Evolutionary conservation across 768 basidiomycete genomes (phyloP).

Genomic region (Phaffia tasmanica): DNA sequence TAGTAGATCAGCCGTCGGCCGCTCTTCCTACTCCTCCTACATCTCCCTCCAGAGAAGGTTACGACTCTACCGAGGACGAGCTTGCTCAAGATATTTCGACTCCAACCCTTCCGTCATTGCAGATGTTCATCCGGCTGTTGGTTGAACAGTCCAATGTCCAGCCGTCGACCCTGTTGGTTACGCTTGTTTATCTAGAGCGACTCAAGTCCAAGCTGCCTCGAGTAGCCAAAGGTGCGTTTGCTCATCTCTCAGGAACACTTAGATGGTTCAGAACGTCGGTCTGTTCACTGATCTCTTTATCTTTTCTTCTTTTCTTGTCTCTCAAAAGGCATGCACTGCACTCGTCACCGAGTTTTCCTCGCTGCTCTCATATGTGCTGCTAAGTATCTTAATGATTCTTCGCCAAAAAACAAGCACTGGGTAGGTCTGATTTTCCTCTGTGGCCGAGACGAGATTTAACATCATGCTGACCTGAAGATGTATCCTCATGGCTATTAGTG

Average conservation of each 20-base stretch:
- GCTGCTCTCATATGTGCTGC: slow-evolving; percentile 89
- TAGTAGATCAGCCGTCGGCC: slow-evolving; percentile 45
- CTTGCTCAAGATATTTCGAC: slow-evolving; percentile 1
- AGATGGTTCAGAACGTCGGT: not conserved
- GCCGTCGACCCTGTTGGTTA: slow-evolving; percentile 77
- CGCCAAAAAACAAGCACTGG: slow-evolving; percentile 91
- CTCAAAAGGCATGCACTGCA: slow-evolving; percentile 62
- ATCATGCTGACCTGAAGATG: too few species aligned
- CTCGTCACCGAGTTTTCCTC: slow-evolving; percentile 88
- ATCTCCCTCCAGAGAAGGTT: slow-evolving; percentile 46
- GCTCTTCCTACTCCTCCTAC: slow-evolving; percentile 56
- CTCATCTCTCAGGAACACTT: not conserved
- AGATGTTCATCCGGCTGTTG: slow-evolving; percentile 72
- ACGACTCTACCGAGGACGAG: slow-evolving; percentile 6
- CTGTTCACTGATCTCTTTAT: slow-evolving; percentile 9
- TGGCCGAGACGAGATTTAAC: too few species aligned
- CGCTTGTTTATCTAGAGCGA: slow-evolving; percentile 82
- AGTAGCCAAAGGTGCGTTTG: slow-evolving; percentile 65
- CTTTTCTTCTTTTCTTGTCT: slow-evolving; percentile 25
- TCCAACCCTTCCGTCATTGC: slow-evolving; percentile 47
- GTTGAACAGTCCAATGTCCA: slow-evolving; percentile 76
- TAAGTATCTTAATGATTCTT: slow-evolving; percentile 93
- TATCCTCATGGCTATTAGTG: slow-evolving; percentile 34
- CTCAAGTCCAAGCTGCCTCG: slow-evolving; percentile 66
- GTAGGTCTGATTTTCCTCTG: too few species aligned